Conservation (phyloP, 2,329 filamentous ascomycete species). For the Cercospora sojina region DNA sequence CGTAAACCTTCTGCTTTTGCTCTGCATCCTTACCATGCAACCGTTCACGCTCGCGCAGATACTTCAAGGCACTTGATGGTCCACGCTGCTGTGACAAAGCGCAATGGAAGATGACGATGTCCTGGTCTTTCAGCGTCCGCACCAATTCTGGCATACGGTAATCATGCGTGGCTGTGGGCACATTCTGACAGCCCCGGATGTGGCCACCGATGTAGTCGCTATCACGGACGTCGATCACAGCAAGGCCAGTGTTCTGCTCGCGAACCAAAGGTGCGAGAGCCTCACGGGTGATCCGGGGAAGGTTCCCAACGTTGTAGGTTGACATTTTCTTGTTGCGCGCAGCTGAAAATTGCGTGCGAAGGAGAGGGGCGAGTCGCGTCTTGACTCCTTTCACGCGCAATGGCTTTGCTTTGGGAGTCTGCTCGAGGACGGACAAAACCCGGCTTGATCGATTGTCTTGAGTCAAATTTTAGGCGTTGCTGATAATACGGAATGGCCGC, state of each 20-base stretch:
- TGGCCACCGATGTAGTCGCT: constrained; percentile 88
- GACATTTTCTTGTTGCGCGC: constrained; percentile 8
- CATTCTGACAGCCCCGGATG: constrained; percentile 73
- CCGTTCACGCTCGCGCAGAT: constrained; percentile 68
- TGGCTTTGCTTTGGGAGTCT: neutral
- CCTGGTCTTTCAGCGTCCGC: constrained; percentile 70
- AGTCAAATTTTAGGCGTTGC: neutral
- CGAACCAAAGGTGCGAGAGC: constrained; percentile 64
- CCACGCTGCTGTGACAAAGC: constrained; percentile 87
- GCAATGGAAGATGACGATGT: constrained; percentile 92
- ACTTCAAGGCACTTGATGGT: constrained; percentile 77
- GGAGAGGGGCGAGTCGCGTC: neutral
- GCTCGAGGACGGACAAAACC: neutral
- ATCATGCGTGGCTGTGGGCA: constrained; percentile 72
- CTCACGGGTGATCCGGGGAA: constrained; percentile 67
- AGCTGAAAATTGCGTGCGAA: neutral
- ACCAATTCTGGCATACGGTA: constrained; percentile 78
- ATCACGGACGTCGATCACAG: constrained; percentile 87
- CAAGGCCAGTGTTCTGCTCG: constrained; percentile 48
- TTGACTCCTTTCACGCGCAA: neutral
- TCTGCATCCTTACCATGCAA: constrained; percentile 39
- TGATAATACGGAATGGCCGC: neutral
- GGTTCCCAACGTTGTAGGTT: constrained; percentile 56
- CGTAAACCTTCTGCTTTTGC: constrained; percentile 68
- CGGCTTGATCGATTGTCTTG: neutral